Conservation (phyloP, 495 filamentous ascomycete genomes). For the Glonium stellatum region DNA sequence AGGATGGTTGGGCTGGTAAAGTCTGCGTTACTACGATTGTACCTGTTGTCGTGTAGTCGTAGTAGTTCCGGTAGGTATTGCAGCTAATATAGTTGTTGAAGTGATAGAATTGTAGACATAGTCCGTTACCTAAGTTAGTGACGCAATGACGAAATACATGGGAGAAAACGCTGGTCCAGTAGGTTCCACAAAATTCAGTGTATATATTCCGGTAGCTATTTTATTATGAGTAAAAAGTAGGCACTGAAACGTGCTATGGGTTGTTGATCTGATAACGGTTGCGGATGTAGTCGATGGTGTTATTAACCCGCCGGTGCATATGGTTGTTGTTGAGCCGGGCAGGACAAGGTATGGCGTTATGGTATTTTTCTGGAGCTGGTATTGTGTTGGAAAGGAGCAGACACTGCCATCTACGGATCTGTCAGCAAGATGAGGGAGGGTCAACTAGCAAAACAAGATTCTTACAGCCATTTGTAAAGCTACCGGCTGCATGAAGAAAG, state of each 20-base stretch:
- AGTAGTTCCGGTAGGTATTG: background rate
- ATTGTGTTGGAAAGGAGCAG: background rate
- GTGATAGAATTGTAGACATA: background rate
- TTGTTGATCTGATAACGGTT: background rate
- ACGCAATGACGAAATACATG: background rate
- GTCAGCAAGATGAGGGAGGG: background rate
- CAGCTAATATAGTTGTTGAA: background rate
- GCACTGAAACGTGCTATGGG: background rate
- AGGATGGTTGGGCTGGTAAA: background rate
- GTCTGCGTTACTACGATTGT: background rate
- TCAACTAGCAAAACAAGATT: background rate
- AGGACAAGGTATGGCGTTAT: background rate
- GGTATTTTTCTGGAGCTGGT: background rate
- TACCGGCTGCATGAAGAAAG: background rate
- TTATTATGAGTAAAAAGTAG: background rate
- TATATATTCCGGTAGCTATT: background rate
- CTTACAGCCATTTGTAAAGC: constrained; percentile 4
- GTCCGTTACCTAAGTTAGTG: background rate
- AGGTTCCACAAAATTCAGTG: background rate
- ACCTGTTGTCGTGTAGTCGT: background rate
- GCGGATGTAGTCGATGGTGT: background rate
- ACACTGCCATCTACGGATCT: background rate
- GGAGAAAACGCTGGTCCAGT: background rate
- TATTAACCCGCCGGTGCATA: background rate
- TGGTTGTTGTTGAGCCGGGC: background rate